Evolutionary conservation across 768 basidiomycete genomes (phyloP).

Genomic region (Tricholoma matsutake): DNA sequence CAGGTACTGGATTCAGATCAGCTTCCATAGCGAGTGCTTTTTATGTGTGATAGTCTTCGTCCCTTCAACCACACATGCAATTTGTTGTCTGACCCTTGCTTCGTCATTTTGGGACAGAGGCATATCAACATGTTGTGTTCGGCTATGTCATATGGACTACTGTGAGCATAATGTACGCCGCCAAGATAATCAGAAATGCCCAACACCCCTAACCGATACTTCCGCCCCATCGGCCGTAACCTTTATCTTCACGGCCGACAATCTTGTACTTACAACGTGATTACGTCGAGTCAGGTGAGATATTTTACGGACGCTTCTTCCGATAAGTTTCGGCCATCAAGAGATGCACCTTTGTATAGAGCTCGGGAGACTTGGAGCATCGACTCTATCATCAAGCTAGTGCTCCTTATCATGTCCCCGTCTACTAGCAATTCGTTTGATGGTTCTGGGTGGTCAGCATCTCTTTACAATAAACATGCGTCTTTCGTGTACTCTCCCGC

Average conservation of each 20-base stretch:
- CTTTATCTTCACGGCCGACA: neutral
- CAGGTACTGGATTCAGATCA: neutral
- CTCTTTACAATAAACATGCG: constrained; percentile 59
- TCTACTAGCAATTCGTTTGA: constrained; percentile 18
- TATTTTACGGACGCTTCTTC: neutral
- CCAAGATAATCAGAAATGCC: neutral
- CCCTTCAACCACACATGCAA: neutral
- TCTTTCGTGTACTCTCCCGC: constrained; percentile 62
- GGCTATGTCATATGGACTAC: neutral
- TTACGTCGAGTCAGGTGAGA: neutral
- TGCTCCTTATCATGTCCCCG: neutral
- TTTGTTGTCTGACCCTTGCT: neutral
- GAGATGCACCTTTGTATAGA: neutral
- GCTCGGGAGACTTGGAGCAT: neutral
- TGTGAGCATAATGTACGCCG: no score
- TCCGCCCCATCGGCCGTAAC: neutral
- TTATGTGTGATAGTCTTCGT: neutral
- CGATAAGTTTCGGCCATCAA: neutral
- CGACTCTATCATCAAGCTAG: neutral
- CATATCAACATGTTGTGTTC: no score
- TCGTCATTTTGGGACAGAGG: neutral
- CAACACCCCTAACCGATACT: neutral
- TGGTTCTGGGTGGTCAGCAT: constrained; percentile 52
- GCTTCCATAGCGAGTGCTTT: neutral
- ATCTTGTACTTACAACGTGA: neutral